phyloP scores from a whole-genome alignment of 2,329 filamentous ascomycete genomes.

The Cordyceps pruinosa region DNA sequence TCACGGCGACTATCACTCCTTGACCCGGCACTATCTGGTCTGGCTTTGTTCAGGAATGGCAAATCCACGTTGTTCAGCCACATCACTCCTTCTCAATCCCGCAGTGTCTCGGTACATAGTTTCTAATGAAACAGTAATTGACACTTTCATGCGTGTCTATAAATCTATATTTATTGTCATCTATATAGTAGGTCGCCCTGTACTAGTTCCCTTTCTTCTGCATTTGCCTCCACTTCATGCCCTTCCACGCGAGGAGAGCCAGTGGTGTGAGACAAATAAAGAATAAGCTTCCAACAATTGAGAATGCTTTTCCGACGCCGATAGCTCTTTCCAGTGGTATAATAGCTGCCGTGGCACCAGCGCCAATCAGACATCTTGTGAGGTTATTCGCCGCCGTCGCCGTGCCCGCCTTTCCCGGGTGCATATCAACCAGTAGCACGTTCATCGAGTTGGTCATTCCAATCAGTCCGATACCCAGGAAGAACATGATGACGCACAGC shows the following conservation, averaged over 20 bases:
- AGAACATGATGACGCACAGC: constrained; percentile 38
- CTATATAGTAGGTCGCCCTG: background rate
- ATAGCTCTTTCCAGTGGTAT: constrained; percentile 44
- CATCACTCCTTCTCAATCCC: too few species aligned
- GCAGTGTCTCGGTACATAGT: too few species aligned
- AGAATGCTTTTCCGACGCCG: constrained; percentile 46
- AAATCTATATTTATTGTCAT: too few species aligned
- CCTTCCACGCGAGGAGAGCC: constrained; percentile 34
- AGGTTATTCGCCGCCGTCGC: constrained; percentile 53
- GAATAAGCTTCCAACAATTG: constrained; percentile 38
- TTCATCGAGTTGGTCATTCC: constrained; percentile 48
- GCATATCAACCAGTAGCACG: constrained; percentile 49
- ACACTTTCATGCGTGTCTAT: too few species aligned
- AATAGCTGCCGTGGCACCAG: constrained; percentile 44
- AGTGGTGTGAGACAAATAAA: constrained; percentile 34
- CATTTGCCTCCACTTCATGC: constrained; percentile 36
- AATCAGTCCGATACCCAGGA: constrained; percentile 43
- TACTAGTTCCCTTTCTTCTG: constrained; percentile 20
- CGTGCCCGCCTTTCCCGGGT: constrained; percentile 44
- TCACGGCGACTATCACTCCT: too few species aligned
- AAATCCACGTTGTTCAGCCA: too few species aligned
- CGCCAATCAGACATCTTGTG: constrained; percentile 47
- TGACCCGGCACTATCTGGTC: too few species aligned
- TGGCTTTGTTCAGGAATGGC: too few species aligned
- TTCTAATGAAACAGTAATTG: too few species aligned